Evolutionary conservation across 2,329 filamentous ascomycete genomes (phyloP), one percentile per base, ranked within the genome.

Genomic region (Aspergillus terreus): DNA sequence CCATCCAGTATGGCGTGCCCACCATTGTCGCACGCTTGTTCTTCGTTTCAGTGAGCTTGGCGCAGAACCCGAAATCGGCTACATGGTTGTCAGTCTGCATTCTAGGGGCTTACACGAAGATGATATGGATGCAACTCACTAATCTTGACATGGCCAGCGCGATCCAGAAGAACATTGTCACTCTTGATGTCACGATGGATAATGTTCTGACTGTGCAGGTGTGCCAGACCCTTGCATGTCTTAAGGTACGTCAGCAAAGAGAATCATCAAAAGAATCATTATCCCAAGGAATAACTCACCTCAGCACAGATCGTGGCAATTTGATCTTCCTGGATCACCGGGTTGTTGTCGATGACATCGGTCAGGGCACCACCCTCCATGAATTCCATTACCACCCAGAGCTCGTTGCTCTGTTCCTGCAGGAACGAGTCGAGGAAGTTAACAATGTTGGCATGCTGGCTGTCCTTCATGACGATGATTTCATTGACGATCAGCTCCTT

Each of bases 311-410:
- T 97, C 4, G 92, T 96, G 9, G 94, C 90, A 65, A 99, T 99
- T 71, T 99, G 94, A 68, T 96, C 90, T 72, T 99, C 94, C 4
- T 88, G 90, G 63, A 99, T 96, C 51, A 86, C 84, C 2, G 87
- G 83, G 72, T 97, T 99, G 76, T 97, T 96, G 74, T 99, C 94
- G 73, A 99, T 99, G 54, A 99, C 91, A 78, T 99, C 94, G 1
- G 94, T 99, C 71, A 99, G 77, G 56, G 94, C 90, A 75, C 94
- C 94, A 63, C 94, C 94, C 75, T 99, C 94, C 94, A 99, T 99
- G 66, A 92, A 99, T 76, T 99, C 94, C 94, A 99, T 96, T 47
- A 99, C 92, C 10, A 99, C 91, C 94, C 94, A 99, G n/a, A 99
- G 82, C 71, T 99, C 94, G 49, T 88, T 83, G 64, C 89, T 91